A percentile compares a stretch with the other conserved stretches of the same genome.
Conservation (phyloP, 164 flowering plant genomes). For the Dillenia suffruticosa region DNA sequence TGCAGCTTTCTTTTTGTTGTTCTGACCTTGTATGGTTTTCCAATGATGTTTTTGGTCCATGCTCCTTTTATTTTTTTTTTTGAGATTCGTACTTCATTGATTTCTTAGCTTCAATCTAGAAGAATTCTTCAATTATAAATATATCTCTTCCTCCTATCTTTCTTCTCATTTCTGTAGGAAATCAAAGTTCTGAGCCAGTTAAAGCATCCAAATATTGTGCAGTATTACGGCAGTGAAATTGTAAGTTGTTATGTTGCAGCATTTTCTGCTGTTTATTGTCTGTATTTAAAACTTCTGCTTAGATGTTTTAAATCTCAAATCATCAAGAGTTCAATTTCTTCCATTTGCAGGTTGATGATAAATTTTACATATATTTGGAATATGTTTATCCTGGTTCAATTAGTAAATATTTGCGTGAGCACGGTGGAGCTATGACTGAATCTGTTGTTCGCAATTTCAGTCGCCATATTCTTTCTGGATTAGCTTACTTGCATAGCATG, state of each 20-base stretch:
- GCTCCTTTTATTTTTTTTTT: no score
- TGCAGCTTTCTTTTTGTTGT: no score
- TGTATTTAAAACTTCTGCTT: not conserved
- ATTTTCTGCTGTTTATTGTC: not conserved
- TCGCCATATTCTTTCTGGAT: constrained; percentile 83
- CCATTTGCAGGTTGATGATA: constrained; percentile 61
- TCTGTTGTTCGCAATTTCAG: constrained; percentile 84
- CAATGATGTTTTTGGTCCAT: no score
- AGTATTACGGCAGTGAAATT: constrained; percentile 94
- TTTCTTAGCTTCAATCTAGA: no score
- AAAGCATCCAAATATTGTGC: constrained; percentile 94
- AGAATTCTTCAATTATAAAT: no score
- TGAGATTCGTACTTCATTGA: no score
- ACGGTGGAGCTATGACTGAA: constrained; percentile 88
- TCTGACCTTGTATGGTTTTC: no score
- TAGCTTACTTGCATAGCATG: constrained; percentile 85
- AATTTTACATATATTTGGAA: constrained; percentile 79
- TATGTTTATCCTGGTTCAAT: constrained; percentile 95
- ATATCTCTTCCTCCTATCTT: not conserved
- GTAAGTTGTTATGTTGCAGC: constrained; percentile 36
- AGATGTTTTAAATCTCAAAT: not conserved
- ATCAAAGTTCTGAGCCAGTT: constrained; percentile 83
- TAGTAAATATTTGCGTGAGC: constrained; percentile 74
- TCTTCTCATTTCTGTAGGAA: constrained; percentile 50
- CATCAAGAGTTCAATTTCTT: not conserved